Evolutionary conservation across 1,139 yeast genomes (phyloP).

Genomic region (Kodamaea ohmeri): DNA sequence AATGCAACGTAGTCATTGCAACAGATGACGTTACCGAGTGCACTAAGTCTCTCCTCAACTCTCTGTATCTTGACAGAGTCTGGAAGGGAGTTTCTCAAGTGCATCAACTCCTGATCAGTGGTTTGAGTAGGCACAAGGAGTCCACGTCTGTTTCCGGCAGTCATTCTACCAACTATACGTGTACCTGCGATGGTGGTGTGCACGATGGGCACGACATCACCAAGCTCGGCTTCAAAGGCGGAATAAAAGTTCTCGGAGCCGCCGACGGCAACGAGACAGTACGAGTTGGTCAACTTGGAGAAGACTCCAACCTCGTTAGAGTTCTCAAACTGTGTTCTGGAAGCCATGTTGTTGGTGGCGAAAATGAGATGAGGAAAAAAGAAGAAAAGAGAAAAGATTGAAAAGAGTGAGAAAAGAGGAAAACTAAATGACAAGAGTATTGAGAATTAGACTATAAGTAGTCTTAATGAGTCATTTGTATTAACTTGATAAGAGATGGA

Average conservation of each 20-base stretch:
- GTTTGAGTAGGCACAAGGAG: slow-evolving; percentile 95
- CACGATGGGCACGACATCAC: slow-evolving; percentile 93
- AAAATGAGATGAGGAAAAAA: slow-evolving; percentile 4
- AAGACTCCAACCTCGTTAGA: slow-evolving; percentile 98
- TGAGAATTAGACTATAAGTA: too few relatives aligned
- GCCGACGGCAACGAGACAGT: slow-evolving; percentile 94
- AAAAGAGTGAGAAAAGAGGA: neutral
- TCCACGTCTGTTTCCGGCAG: slow-evolving; percentile 98
- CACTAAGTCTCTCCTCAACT: slow-evolving; percentile 95
- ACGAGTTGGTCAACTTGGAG: slow-evolving; percentile 92
- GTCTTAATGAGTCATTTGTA: too few relatives aligned
- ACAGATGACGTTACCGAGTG: slow-evolving; percentile 96
- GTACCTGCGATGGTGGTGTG: slow-evolving; percentile 98
- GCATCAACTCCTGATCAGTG: slow-evolving; percentile 98
- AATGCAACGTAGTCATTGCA: slow-evolving; percentile 98
- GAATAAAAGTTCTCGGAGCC: slow-evolving; percentile 98
- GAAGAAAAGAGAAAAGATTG: neutral
- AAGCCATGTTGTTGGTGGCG: slow-evolving; percentile 32
- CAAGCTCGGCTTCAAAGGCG: slow-evolving; percentile 95
- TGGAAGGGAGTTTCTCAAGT: slow-evolving; percentile 95
- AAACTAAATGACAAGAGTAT: too few relatives aligned
- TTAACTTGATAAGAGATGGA: too few relatives aligned
- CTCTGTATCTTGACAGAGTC: slow-evolving; percentile 94
- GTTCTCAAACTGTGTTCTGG: slow-evolving; percentile 80
- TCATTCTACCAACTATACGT: slow-evolving; percentile 96